Percentiles rank a stretch among this genome's conserved stretches.
phyloP scores from a whole-genome alignment of 495 filamentous ascomycete species.

The Hypoxylon cercidicola region DNA sequence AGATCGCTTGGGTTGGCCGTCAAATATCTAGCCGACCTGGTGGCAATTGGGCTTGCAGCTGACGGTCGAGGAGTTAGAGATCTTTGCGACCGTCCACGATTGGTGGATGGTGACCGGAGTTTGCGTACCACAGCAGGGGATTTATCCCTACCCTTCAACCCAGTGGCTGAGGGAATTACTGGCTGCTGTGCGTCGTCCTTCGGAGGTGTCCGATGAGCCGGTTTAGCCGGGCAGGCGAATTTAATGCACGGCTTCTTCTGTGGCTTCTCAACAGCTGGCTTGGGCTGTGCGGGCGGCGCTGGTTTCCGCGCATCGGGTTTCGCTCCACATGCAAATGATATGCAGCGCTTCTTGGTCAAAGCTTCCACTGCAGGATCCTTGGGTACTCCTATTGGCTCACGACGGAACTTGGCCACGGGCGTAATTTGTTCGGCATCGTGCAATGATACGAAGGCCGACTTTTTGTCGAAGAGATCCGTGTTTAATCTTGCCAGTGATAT shows the following conservation, averaged over 20 bases:
- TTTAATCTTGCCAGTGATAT: conserved; percentile 36
- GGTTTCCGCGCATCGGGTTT: conserved; percentile 51
- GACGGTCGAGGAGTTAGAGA: conserved; percentile 55
- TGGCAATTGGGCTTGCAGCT: conserved; percentile 48
- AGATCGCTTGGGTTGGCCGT: conserved; percentile 64
- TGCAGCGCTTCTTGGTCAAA: conserved; percentile 76
- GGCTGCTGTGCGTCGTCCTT: conserved; percentile 26
- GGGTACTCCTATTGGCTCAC: conserved; percentile 15
- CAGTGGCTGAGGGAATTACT: conserved; percentile 28
- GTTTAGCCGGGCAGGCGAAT: conserved; percentile 59
- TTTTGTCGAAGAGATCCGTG: conserved; percentile 40
- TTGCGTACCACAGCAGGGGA: conserved; percentile 54
- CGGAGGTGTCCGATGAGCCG: conserved; percentile 31
- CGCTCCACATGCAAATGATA: conserved; percentile 86
- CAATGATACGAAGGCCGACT: conserved; percentile 27
- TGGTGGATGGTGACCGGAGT: conserved; percentile 55
- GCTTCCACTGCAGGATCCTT: conserved; percentile 48
- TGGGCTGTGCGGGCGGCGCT: conserved; percentile 37
- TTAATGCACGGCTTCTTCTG: conserved; percentile 59
- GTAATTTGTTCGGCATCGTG: conserved; percentile 21
- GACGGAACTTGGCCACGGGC: conserved; percentile 22
- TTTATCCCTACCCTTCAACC: conserved; percentile 37
- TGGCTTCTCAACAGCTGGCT: conserved; percentile 42
- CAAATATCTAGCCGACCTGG: conserved; percentile 56
- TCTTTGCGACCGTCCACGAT: conserved; percentile 57